Conservation (phyloP, 352 stramenopile species). For the Phytophthora pisi region DNA sequence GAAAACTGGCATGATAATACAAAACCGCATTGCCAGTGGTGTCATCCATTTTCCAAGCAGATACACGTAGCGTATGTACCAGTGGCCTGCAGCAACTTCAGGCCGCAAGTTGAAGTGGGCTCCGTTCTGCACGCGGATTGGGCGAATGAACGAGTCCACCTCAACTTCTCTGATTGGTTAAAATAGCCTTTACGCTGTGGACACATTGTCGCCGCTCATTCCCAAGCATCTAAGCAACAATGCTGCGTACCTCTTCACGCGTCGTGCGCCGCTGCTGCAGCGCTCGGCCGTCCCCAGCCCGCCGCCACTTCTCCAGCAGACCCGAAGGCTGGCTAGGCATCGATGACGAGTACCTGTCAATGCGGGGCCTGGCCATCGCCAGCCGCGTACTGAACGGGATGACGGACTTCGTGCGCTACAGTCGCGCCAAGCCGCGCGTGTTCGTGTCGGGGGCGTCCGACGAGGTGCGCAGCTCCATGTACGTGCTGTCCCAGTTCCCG, state of each 20-base stretch:
- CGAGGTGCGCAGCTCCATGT: slow-evolving; percentile 57
- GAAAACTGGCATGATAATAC: no score
- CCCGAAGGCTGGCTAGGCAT: slow-evolving; percentile 26
- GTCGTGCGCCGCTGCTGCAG: background rate
- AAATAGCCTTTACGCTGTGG: no score
- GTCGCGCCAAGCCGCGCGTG: slow-evolving; percentile 22
- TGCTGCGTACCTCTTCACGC: background rate
- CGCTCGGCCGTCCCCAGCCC: background rate
- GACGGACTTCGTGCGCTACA: slow-evolving; percentile 29
- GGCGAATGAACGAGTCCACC: no score
- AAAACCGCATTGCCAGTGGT: no score
- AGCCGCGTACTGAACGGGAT: slow-evolving; percentile 25
- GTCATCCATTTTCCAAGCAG: no score
- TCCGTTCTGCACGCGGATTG: no score
- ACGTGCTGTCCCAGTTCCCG: slow-evolving; percentile 54
- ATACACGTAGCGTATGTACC: no score
- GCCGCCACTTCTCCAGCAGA: slow-evolving; percentile 18
- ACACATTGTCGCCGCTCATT: no score
- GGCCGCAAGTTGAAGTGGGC: no score
- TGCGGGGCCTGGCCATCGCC: slow-evolving; percentile 27
- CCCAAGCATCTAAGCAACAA: background rate
- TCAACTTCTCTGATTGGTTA: no score
- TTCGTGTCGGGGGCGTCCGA: slow-evolving; percentile 42
- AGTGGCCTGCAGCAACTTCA: no score
- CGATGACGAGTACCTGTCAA: slow-evolving; percentile 31